These are phyloP conservation scores for Ganoderma lucidum DNA, from an alignment of 1,284 basidiomycete species.

Conservation along the genomic window DNA sequence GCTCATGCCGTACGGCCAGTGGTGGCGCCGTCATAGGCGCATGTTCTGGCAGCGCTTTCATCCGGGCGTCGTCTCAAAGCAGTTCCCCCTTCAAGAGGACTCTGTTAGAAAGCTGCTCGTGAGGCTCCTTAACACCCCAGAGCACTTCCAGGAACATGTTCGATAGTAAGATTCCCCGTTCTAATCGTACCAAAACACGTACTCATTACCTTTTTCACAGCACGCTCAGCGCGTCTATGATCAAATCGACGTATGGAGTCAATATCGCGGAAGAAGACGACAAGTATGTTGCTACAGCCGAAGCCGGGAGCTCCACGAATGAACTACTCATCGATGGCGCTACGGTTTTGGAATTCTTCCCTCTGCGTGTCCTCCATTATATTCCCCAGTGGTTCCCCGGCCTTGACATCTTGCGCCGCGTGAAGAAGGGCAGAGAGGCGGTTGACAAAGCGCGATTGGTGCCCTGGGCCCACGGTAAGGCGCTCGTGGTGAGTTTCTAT, in stretches of 20 bases:
- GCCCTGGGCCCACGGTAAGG: neutral
- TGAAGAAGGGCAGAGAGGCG: neutral
- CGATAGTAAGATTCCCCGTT: neutral
- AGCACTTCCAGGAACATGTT: neutral
- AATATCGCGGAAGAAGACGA: neutral
- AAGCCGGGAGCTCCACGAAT: neutral
- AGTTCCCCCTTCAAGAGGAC: neutral
- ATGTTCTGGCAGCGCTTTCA: slow-evolving; percentile 6
- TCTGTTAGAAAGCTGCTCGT: neutral
- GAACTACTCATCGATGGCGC: neutral
- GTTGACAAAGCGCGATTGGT: neutral
- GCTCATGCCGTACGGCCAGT: slow-evolving; percentile 7
- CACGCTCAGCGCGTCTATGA: neutral
- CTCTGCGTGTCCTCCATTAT: neutral
- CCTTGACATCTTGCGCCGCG: neutral
- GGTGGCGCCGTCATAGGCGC: slow-evolving; percentile 5
- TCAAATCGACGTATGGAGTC: neutral
- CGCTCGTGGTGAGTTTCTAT: neutral
- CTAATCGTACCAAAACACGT: too few species aligned
- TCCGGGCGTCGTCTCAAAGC: neutral
- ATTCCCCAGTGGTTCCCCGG: neutral
- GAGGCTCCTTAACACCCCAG: neutral
- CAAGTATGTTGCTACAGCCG: neutral
- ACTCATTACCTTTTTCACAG: neutral
- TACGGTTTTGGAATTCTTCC: neutral